These are phyloP conservation scores for Cyberlindnera misumaiensis DNA, from an alignment of 805 yeast species.

Conservation along the genomic window DNA sequence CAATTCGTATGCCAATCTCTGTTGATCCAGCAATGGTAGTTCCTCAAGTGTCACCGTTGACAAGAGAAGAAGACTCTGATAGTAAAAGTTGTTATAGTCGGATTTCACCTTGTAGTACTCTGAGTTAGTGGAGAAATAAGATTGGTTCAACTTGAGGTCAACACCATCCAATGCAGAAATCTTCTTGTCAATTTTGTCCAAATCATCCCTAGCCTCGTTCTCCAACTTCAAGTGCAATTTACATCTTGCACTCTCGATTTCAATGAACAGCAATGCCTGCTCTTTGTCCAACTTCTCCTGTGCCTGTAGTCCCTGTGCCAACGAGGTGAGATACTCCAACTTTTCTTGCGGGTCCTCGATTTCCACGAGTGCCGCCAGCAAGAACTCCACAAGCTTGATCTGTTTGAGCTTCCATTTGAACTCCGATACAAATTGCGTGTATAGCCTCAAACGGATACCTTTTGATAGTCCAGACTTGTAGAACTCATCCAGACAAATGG, in stretches of 20 bases:
- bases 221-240: slow-evolving; percentile 49
- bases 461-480: slow-evolving; percentile 48
- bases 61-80: slow-evolving; percentile 72
- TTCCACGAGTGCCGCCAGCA: slow-evolving; percentile 47
- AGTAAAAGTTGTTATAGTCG: slow-evolving; percentile 78
- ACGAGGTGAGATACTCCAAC: slow-evolving; percentile 39
- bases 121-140: slow-evolving; percentile 75
- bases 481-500: slow-evolving; percentile 55
- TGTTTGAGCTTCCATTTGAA: slow-evolving; percentile 72
- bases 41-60: slow-evolving; percentile 57
- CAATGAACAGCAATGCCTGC: slow-evolving; percentile 53
- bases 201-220: slow-evolving; percentile 56
- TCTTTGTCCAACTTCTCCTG: slow-evolving; percentile 31
- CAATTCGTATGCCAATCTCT: slow-evolving; percentile 63
- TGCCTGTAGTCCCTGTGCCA: slow-evolving; percentile 37
- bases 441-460: slow-evolving; percentile 57
- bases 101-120: slow-evolving; percentile 66
- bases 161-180: slow-evolving; percentile 52
- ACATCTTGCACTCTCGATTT: slow-evolving; percentile 70
- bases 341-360: slow-evolving; percentile 38
- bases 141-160: slow-evolving; percentile 66
- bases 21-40: slow-evolving; percentile 33
- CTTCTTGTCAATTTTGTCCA: slow-evolving; percentile 53
- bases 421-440: slow-evolving; percentile 58
- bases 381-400: slow-evolving; percentile 70